phyloP scores from a whole-genome alignment of 1,139 yeast genomes.

The Magnusiomyces paraingens region DNA sequence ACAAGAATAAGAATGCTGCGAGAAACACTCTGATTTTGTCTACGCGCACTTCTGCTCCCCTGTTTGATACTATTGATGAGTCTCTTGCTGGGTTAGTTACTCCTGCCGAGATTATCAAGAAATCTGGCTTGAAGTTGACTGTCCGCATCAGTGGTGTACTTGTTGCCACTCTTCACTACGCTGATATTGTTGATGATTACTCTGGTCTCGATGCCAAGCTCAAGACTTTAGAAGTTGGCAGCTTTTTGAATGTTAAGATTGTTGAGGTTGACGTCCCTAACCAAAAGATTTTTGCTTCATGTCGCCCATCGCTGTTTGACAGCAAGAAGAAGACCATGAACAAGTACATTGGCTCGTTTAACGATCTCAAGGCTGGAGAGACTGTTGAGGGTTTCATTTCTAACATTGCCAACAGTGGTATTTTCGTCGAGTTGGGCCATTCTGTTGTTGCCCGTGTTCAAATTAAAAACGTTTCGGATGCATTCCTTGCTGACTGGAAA shows the following conservation, averaged over 20 bases:
- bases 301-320: constrained; percentile 40
- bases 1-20: neutral
- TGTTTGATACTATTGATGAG: constrained; percentile 2
- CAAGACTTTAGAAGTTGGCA: constrained; percentile 3
- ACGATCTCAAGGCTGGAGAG: constrained; percentile 63
- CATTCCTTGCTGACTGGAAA: constrained; percentile 83
- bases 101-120: constrained; percentile 61
- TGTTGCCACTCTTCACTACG: constrained; percentile 4
- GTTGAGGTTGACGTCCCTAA: constrained; percentile 48
- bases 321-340: constrained; percentile 41
- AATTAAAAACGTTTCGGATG: constrained; percentile 74
- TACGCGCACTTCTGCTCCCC: neutral
- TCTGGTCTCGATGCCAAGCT: constrained; percentile 42
- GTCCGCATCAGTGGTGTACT: constrained; percentile 7
- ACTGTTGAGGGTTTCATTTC: constrained; percentile 74
- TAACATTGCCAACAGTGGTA: constrained; percentile 68
- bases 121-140: constrained; percentile 22
- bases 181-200: constrained; percentile 70
- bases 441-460: constrained; percentile 73
- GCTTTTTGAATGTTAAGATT: constrained; percentile 50
- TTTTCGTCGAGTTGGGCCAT: constrained; percentile 72
- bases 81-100: constrained; percentile 44
- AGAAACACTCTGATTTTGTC: constrained; percentile 5
- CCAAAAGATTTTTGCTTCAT: constrained; percentile 56
- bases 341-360: constrained; percentile 42